Evolutionary conservation across 1,284 basidiomycete species (phyloP), one percentile per base, ranked within the genome.

Genomic region (Leccinum ponderosum): DNA sequence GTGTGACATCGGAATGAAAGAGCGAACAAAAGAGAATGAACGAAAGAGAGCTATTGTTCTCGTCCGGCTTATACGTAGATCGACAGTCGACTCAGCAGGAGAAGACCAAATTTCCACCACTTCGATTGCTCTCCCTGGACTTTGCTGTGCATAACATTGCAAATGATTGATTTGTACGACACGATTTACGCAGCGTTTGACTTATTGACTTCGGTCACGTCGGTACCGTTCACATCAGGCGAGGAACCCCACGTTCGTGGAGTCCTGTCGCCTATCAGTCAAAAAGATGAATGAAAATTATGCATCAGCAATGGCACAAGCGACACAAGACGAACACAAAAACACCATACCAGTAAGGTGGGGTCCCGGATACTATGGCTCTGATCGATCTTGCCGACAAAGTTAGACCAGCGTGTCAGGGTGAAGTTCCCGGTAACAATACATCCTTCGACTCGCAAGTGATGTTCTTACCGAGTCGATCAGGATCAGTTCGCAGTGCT

Each of bases 401-500:
- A 75, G 15, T 17, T 61, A 8, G 60, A 62, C 72, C 69, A 75
- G 8, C 71, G 66, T 4, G 47, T 58, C 3, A 66, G 71, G 11
- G 66, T 69, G 53, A 75, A 74, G 39, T 33, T 62, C 14, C 69
- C 64, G 27, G 71, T 35, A 72, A 31, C 20, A 72, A 52, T 50
- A 68, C 27, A 4, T 63, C 61, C 48, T 70, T 75, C 35, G 74
- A 20, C 27, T 67, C 62, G 33, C 50, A 35, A 7, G 59, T 72
- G 57, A 66, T 39, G 2, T 63, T 44, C 51, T 60, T 66, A 42
- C 25, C 11, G 70, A 64, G 11, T 63, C 63, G 20, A 64, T 72
- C 22, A 72, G 71, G 57, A 72, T 74, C 12, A 73, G 51, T 54
- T 72, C 73, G 52, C 73, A 72, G 44, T 72, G 73, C 53, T 56